phyloP scores from a whole-genome alignment of 441 rosid genomes.

The Erodium moschatum region DNA sequence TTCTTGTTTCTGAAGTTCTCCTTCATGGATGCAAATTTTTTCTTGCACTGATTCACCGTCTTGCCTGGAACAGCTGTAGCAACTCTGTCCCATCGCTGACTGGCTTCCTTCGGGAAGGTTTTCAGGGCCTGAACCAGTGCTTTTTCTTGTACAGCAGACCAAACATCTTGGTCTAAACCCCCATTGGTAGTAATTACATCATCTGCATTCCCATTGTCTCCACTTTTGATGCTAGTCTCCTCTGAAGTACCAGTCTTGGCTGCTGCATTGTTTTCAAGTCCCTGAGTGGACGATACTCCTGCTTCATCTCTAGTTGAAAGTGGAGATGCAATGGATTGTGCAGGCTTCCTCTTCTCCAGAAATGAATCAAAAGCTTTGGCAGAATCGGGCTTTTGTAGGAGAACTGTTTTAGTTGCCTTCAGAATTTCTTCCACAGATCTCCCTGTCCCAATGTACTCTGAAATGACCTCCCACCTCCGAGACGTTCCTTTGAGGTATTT shows the following conservation, averaged over 20 bases:
- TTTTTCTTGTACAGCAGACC: constrained; percentile 92
- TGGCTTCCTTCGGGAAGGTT: constrained; percentile 82
- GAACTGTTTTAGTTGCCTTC: constrained; percentile 89
- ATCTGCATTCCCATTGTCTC: constrained; percentile 28
- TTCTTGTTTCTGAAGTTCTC: constrained; percentile 82
- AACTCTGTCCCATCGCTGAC: constrained; percentile 93
- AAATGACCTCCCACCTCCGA: constrained; percentile 92
- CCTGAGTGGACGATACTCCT: constrained; percentile 27
- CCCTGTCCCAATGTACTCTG: constrained; percentile 79
- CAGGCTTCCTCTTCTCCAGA: constrained; percentile 89
- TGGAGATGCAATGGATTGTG: constrained; percentile 61
- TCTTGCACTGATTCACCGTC: constrained; percentile 85
- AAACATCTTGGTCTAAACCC: constrained; percentile 33
- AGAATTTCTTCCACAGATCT: constrained; percentile 91
- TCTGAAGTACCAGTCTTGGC: constrained; percentile 6
- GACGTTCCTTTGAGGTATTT: constrained; percentile 92
- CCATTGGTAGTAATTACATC: constrained; percentile 25
- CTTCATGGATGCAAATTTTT: constrained; percentile 67
- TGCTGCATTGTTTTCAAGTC: constrained; percentile 23
- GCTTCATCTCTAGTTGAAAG: constrained; percentile 76
- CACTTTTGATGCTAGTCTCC: constrained; percentile 14
- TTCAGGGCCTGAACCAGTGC: constrained; percentile 88
- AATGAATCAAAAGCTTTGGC: constrained; percentile 89
- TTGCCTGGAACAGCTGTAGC: constrained; percentile 96
- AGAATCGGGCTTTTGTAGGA: constrained; percentile 89